Evolutionary conservation across 345 rosid genomes (phyloP), one percentile per base, ranked within the genome.

Genomic region (Moricandia arvensis): DNA sequence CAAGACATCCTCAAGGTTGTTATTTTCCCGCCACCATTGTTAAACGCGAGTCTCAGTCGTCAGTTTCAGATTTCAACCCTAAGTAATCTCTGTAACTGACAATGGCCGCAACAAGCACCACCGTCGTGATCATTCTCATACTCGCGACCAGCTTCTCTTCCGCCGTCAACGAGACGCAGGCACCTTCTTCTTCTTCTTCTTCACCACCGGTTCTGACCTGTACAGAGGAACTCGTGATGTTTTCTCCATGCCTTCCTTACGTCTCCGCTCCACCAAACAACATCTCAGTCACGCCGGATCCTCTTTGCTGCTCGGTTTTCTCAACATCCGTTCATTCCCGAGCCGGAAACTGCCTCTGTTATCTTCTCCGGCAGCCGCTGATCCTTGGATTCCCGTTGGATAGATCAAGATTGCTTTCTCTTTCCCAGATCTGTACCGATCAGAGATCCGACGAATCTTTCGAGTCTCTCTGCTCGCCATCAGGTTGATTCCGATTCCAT

Each of bases 341-440:
- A 30, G 66, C 75, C 55, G 84, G 87, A 33, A 72, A 68, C 81
- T 93, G 96, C 75, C 85, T 87, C 88, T 89, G 93, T 61, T 88
- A 87, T 86, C 87, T 88, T 17, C 63, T 87, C 79, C 86, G 74
- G 69, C 81, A 86, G 79, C 91, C 96, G 43, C 68, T 66, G 62
- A 80, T 91, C 78, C 85, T 91, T 63, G 92, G 97, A 29, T 93
- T 93, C 79, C 93, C 96, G 18, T 73, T 91, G 80, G 88, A 89
- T 78, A 37, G 74, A 75, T 76, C 90, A 29, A 83, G 88, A 79
- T 38, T 91, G 54, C 29, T 72, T 76, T 86, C 90, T 7, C 82
- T 93, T 59, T 77, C 93, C 6, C 74, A 82, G 26, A 69, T 79
- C 66, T 93, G 98, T 63, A 43, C 37, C 11, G 62, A 68, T 9